Conservation (phyloP, 2,329 filamentous ascomycete species). For the Sporothrix euskadiensis region DNA sequence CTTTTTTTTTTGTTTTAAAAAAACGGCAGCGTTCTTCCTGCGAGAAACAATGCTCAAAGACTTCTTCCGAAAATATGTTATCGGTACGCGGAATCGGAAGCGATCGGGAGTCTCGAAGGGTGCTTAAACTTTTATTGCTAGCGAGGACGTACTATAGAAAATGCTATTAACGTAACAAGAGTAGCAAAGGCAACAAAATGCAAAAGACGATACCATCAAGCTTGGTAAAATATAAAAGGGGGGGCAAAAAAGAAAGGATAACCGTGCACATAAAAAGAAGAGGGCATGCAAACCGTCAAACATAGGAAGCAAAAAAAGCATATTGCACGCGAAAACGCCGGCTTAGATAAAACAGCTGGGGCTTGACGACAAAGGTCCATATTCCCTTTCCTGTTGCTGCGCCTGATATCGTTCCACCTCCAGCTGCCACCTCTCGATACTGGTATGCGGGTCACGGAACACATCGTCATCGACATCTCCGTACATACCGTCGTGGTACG, state of each 20-base stretch:
- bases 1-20: neutral
- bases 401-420: neutral
- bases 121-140: conserved; percentile 9
- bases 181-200: neutral
- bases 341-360: conserved; percentile 30
- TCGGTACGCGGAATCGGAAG: conserved; percentile 8
- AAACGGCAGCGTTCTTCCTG: neutral
- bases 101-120: neutral
- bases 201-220: neutral
- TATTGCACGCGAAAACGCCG: conserved; percentile 18
- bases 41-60: no score
- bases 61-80: neutral
- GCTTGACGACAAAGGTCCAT: conserved; percentile 21
- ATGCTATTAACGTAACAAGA: neutral
- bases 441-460: neutral
- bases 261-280: neutral
- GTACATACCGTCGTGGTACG: neutral
- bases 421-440: neutral
- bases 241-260: neutral
- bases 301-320: neutral
- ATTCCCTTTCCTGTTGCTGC: conserved; percentile 6
- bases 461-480: neutral
- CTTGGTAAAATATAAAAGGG: neutral
- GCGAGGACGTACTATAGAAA: neutral
- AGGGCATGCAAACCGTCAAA: neutral